These are phyloP conservation scores for Ophiorrhiza pumila DNA, from an alignment of 257 asterid species.

Conservation along the genomic window DNA sequence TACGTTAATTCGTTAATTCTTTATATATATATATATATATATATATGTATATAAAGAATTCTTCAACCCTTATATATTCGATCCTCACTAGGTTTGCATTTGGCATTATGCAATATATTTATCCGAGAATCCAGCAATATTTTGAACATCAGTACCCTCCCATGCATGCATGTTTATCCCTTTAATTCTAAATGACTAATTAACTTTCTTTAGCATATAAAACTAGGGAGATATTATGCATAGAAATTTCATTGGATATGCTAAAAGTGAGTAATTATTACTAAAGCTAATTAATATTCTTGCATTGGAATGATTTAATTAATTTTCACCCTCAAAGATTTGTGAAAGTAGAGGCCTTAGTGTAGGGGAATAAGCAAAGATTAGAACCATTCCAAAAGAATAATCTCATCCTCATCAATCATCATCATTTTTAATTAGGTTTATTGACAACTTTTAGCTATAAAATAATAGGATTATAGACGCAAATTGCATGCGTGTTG, in stretches of 20 bases:
- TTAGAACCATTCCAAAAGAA: neutral
- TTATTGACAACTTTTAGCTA: conserved; percentile 1
- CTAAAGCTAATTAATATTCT: conserved; percentile 7
- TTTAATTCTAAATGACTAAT: neutral
- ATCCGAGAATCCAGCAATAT: too few relatives aligned
- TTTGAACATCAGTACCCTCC: too few relatives aligned
- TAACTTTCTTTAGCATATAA: neutral
- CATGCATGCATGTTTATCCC: too few relatives aligned
- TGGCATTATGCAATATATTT: too few relatives aligned
- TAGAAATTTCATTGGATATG: conserved; percentile 13
- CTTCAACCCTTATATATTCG: too few relatives aligned
- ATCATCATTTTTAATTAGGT: conserved; percentile 8
- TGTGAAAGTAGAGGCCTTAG: neutral
- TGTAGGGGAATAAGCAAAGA: conserved; percentile 3
- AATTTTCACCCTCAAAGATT: neutral
- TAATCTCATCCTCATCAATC: neutral
- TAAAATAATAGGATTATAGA: neutral
- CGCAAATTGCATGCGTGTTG: neutral
- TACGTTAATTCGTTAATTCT: too few relatives aligned
- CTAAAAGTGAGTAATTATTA: conserved; percentile 9
- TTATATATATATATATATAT: too few relatives aligned
- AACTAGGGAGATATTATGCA: neutral
- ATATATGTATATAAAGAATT: too few relatives aligned
- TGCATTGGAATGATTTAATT: neutral
- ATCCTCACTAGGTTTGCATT: too few relatives aligned